phyloP scores from a whole-genome alignment of 176 grass and related monocot species.

The Lolium perenne region DNA sequence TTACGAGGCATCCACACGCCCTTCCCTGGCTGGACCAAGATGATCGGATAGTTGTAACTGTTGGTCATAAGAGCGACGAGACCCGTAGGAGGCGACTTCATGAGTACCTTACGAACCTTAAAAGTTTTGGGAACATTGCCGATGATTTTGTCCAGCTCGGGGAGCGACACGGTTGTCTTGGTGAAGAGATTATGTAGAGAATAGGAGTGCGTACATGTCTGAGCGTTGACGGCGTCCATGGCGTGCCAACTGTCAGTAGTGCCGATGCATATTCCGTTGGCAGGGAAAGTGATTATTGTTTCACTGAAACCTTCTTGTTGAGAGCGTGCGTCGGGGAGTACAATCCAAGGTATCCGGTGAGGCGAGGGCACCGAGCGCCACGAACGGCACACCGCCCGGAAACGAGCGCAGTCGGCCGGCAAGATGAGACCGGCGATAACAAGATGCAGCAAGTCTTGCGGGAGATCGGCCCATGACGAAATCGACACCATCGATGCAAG shows the following conservation, averaged over 20 bases:
- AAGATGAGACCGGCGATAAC: background rate
- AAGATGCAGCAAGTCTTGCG: background rate
- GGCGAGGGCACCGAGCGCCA: background rate
- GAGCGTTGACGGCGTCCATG: background rate
- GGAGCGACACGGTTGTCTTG: background rate
- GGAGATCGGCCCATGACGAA: background rate
- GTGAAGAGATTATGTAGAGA: background rate
- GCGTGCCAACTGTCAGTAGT: background rate
- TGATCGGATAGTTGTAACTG: background rate
- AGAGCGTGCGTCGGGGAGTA: background rate
- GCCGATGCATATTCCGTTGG: background rate
- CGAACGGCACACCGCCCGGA: background rate
- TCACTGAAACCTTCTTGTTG: too few relatives aligned
- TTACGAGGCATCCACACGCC: background rate
- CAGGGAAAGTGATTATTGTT: too few relatives aligned
- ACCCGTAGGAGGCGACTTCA: background rate
- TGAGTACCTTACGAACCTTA: background rate
- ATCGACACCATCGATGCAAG: too few relatives aligned
- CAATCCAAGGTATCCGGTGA: background rate
- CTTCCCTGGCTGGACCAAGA: background rate
- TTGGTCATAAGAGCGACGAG: background rate
- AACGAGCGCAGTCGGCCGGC: background rate
- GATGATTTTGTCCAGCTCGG: background rate
- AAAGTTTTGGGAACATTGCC: background rate
- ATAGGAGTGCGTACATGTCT: background rate